Percentiles rank a stretch among this genome's conserved stretches.
phyloP scores from a whole-genome alignment of 2,329 filamentous ascomycete genomes.

The Zelopaecilomyces penicillatus region DNA sequence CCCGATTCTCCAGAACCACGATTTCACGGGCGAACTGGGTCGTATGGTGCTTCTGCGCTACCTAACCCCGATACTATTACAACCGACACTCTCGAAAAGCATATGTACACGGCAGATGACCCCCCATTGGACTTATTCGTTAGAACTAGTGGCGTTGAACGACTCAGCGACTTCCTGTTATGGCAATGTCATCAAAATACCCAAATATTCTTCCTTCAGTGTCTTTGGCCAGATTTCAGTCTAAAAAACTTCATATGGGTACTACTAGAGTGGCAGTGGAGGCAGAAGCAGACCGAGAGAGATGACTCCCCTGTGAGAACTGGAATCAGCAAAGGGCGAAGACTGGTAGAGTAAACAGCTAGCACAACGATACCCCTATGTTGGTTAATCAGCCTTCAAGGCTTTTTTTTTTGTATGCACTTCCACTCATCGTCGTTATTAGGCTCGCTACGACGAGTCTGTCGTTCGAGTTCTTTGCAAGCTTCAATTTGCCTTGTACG shows the following conservation, averaged over 20 bases:
- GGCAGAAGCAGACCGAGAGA: conserved; percentile 48
- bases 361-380: conserved; percentile 13
- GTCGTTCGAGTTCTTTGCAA: background rate
- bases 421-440: too few species aligned
- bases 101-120: conserved; percentile 79
- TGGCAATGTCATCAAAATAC: conserved; percentile 96
- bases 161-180: conserved; percentile 95
- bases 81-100: conserved; percentile 67
- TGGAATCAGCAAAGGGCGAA: conserved; percentile 17
- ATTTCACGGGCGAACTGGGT: conserved; percentile 23
- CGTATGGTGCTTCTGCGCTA: conserved; percentile 31
- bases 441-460: too few species aligned
- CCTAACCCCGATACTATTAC: conserved; percentile 83
- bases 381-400: background rate
- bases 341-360: conserved; percentile 13
- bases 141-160: conserved; percentile 84
- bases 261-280: conserved; percentile 79
- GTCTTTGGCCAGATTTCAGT: conserved; percentile 93
- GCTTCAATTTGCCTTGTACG: background rate
- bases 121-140: conserved; percentile 88
- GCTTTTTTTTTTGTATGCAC: background rate
- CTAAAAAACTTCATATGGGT: conserved; percentile 90
- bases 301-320: conserved; percentile 35
- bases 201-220: conserved; percentile 84
- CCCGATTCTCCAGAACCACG: conserved; percentile 43